Percentiles rank a stretch among this genome's conserved stretches.
These are phyloP conservation scores for Penicillium manginii DNA, from an alignment of 495 filamentous ascomycete species.

Conservation along the genomic window DNA sequence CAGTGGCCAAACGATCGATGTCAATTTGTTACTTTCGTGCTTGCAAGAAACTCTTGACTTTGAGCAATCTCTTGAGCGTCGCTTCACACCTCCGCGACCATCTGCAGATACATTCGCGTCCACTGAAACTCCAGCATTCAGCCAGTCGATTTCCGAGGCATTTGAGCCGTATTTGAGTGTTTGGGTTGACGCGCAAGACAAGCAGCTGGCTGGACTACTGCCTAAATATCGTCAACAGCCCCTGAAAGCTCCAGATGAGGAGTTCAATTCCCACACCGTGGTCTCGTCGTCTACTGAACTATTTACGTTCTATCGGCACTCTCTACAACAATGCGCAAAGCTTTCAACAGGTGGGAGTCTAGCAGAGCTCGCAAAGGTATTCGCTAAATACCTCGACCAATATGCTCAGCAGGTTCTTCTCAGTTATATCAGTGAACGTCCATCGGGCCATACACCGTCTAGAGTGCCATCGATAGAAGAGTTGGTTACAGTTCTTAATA, in stretches of 20 bases:
- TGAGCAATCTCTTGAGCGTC: constrained; percentile 85
- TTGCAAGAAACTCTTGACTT: constrained; percentile 97
- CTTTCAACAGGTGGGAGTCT: constrained; percentile 87
- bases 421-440: constrained; percentile 68
- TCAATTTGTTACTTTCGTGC: constrained; percentile 88
- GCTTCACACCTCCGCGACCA: constrained; percentile 78
- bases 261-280: constrained; percentile 88
- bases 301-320: constrained; percentile 93
- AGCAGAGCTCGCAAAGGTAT: constrained; percentile 80
- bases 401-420: constrained; percentile 94
- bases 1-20: constrained; percentile 84
- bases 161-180: constrained; percentile 96
- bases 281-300: constrained; percentile 93
- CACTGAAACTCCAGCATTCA: constrained; percentile 76
- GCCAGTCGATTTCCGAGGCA: constrained; percentile 92
- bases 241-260: constrained; percentile 79
- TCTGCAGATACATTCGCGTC: constrained; percentile 92
- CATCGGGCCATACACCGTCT: constrained; percentile 51
- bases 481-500: constrained; percentile 85
- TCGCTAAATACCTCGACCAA: constrained; percentile 92
- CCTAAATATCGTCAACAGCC: constrained; percentile 89
- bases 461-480: constrained; percentile 71
- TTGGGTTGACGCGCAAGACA: constrained; percentile 97
- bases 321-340: constrained; percentile 92
- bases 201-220: constrained; percentile 81